Conservation (phyloP, 1,139 yeast genomes). For the Zygosaccharomyces sapae region DNA sequence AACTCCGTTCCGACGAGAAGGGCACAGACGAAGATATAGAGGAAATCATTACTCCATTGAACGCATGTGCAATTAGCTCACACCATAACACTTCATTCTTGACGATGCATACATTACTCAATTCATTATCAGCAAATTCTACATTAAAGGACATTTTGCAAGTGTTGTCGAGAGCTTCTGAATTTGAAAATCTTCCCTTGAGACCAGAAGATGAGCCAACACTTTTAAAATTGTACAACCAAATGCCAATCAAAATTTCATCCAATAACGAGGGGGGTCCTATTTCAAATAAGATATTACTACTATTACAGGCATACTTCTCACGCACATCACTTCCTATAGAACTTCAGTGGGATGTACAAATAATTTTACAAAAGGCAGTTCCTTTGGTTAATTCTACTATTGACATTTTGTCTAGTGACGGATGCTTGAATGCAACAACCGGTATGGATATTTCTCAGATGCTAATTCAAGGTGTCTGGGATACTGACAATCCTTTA, state of each 20-base stretch:
- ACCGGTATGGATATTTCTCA: slow-evolving; percentile 85
- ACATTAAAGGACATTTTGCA: slow-evolving; percentile 64
- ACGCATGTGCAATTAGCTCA: slow-evolving; percentile 71
- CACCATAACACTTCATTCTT: slow-evolving; percentile 61
- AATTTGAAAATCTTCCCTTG: slow-evolving; percentile 61
- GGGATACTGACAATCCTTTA: slow-evolving; percentile 78
- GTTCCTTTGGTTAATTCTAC: slow-evolving; percentile 58
- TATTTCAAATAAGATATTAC: slow-evolving; percentile 65
- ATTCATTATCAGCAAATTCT: slow-evolving; percentile 50
- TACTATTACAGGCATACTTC: slow-evolving; percentile 77
- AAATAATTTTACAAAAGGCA: slow-evolving; percentile 46
- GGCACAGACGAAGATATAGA: slow-evolving; percentile 40
- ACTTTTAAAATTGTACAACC: slow-evolving; percentile 50
- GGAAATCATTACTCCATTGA: slow-evolving; percentile 53
- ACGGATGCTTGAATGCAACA: slow-evolving; percentile 74
- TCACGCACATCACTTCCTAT: slow-evolving; percentile 57
- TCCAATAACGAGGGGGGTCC: slow-evolving; percentile 42
- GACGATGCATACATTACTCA: slow-evolving; percentile 59
- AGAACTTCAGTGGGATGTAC: slow-evolving; percentile 59
- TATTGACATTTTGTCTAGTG: slow-evolving; percentile 74
- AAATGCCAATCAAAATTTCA: slow-evolving; percentile 57
- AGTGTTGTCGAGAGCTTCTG: slow-evolving; percentile 55
- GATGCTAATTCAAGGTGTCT: slow-evolving; percentile 81
- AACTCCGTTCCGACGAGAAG: slow-evolving; percentile 43
- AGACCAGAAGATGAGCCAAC: slow-evolving; percentile 54